These are phyloP conservation scores for Cyclotella distinguenda DNA, from an alignment of 108 stramenopile species.

Conservation along the genomic window DNA sequence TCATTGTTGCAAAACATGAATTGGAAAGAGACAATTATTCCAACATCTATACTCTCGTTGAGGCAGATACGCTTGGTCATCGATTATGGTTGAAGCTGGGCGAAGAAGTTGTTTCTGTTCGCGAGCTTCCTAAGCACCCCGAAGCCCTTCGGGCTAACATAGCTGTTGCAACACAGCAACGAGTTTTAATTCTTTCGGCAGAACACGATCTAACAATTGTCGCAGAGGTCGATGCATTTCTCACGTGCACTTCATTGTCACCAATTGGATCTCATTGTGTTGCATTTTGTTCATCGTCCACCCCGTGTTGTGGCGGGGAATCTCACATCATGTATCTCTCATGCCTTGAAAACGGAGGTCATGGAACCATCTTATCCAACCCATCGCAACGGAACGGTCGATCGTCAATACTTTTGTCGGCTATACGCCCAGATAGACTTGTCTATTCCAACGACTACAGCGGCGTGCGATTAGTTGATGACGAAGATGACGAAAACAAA, in stretches of 20 bases:
- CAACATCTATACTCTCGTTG: constrained; percentile 44
- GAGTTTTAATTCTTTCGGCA: constrained; percentile 69
- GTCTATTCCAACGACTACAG: constrained; percentile 50
- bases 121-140: constrained; percentile 57
- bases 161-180: constrained; percentile 63
- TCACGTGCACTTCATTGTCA: constrained; percentile 50
- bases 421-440: constrained; percentile 75
- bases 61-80: constrained; percentile 20
- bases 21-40: constrained; percentile 22
- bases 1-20: constrained; percentile 46
- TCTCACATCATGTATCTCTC: constrained; percentile 66
- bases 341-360: constrained; percentile 45
- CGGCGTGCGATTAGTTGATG: constrained; percentile 53
- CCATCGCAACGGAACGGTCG: constrained; percentile 47
- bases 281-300: constrained; percentile 53
- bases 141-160: constrained; percentile 44
- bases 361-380: constrained; percentile 63
- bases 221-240: constrained; percentile 36
- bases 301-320: constrained; percentile 26
- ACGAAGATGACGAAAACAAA: constrained; percentile 46
- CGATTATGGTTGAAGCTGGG: constrained; percentile 56
- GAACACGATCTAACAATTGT: constrained; percentile 47
- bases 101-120: constrained; percentile 59
- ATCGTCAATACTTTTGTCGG: constrained; percentile 42
- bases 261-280: constrained; percentile 80